Evolutionary conservation across 805 yeast species (phyloP), one percentile per base, ranked within the genome.

Genomic region (Candida succiphila): DNA sequence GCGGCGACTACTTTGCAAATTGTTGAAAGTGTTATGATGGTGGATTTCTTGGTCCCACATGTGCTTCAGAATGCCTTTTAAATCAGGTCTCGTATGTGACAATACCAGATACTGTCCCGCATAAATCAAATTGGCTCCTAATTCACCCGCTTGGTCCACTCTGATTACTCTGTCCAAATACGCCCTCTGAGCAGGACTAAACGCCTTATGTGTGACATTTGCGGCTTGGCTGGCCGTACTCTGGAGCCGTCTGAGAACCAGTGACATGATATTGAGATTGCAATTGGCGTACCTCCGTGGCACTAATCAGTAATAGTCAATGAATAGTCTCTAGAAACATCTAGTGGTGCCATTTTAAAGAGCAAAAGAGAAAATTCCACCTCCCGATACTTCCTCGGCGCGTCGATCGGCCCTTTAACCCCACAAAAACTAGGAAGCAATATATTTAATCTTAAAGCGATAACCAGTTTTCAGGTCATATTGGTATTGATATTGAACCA

Each of bases 31-130:
- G 41, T 71, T 60, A 52, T 86, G 95, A 50, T 92, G 98, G 45
- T 79, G 86, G 24, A 89, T 67, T 49, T 92, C 98, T 56, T 92
- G 97, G 23, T 88, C 95, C 97, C 97, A 88, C 98, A 92, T 92
- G 52, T 92, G 96, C 48, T 76, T 72, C 48, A 92, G 60, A 10
- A 87, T 65, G 0, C 94, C 89, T 46, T 76, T 84, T 37, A 89
- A 61, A 37, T 77, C 74, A 2, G 95, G 95, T 44, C 70, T 68
- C 37, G 75, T 78, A 34, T 66, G 68, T 10, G 82, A 73, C 33
- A 92, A 62, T 2, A 87, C 87, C 26, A 72, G 62, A 46, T 79
- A 82, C 56, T 92, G 98, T 7, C 97, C 98, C 38, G 78, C 76
- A 55, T 92, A 92, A 32, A 92, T 92, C 44, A 82, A 78, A 54